Percentiles rank a stretch among this genome's conserved stretches.
phyloP scores from a whole-genome alignment of 2,329 filamentous ascomycete genomes.

The Akanthomyces uredinophilus region DNA sequence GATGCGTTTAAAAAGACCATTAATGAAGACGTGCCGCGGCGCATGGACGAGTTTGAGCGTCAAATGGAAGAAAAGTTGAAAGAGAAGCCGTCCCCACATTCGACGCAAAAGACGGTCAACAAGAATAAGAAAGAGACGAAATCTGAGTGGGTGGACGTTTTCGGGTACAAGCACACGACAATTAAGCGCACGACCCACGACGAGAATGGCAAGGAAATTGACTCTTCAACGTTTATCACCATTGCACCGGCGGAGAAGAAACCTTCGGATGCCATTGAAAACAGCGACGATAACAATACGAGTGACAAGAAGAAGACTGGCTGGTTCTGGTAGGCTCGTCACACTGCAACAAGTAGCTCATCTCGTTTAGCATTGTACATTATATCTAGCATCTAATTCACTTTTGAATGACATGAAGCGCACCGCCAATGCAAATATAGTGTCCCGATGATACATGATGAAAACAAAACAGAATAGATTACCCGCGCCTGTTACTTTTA shows the following conservation, averaged over 20 bases:
- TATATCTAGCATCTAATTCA: neutral
- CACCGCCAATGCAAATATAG: constrained; percentile 11
- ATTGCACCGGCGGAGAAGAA: constrained; percentile 27
- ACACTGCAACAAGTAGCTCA: neutral
- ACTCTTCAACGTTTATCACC: constrained; percentile 32
- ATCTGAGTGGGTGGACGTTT: constrained; percentile 38
- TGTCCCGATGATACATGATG: constrained; percentile 7
- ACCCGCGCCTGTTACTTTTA: constrained; percentile 13
- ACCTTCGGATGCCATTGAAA: neutral
- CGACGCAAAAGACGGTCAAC: constrained; percentile 17
- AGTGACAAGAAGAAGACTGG: constrained; percentile 9
- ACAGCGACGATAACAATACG: neutral
- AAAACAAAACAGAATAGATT: neutral
- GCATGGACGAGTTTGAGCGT: constrained; percentile 13
- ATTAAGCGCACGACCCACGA: constrained; percentile 37
- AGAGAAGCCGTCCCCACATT: neutral
- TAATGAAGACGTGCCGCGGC: constrained; percentile 18
- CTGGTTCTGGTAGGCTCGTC: constrained; percentile 4
- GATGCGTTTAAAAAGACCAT: constrained; percentile 35
- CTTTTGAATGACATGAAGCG: neutral
- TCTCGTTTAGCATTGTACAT: neutral
- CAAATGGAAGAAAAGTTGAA: constrained; percentile 2
- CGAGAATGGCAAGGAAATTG: constrained; percentile 36
- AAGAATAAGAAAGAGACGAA: constrained; percentile 32
- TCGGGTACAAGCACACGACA: constrained; percentile 39